These are phyloP conservation scores for Fusarium coffeatum DNA, from an alignment of 2,329 filamentous ascomycete species.

Conservation along the genomic window DNA sequence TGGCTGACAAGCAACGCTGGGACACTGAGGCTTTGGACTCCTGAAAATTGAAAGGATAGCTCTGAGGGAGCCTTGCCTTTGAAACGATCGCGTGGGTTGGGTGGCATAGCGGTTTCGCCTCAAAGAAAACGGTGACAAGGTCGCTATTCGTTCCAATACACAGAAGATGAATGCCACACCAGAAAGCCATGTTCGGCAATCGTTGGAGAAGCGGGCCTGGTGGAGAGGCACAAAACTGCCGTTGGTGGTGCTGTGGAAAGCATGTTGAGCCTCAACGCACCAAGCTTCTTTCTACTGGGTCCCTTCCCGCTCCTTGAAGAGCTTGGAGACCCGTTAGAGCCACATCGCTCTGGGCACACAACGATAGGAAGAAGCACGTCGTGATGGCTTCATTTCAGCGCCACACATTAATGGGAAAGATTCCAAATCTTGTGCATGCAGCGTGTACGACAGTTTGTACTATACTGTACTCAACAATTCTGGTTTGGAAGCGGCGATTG, in stretches of 20 bases:
- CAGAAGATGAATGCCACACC: slow-evolving; percentile 26
- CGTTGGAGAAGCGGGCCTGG: slow-evolving; percentile 49
- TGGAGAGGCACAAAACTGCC: slow-evolving; percentile 46
- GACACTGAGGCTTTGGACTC: slow-evolving; percentile 19
- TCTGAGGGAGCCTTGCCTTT: slow-evolving; percentile 7
- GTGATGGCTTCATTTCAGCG: slow-evolving; percentile 42
- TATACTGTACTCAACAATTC: neutral
- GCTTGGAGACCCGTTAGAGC: slow-evolving; percentile 40
- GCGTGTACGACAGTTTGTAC: neutral
- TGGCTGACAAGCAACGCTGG: slow-evolving; percentile 34
- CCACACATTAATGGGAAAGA: neutral
- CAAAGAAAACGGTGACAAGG: neutral
- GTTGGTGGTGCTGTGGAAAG: slow-evolving; percentile 43
- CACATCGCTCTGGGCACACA: slow-evolving; percentile 35
- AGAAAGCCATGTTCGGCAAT: slow-evolving; percentile 47
- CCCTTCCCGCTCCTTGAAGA: slow-evolving; percentile 42
- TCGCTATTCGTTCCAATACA: slow-evolving; percentile 11
- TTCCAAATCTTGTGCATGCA: slow-evolving; percentile 4
- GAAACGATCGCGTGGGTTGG: slow-evolving; percentile 16
- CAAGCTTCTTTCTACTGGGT: slow-evolving; percentile 43
- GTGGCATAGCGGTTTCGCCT: neutral
- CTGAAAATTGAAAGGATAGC: neutral
- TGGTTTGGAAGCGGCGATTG: neutral
- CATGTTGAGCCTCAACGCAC: slow-evolving; percentile 44
- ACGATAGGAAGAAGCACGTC: slow-evolving; percentile 21